Base-by-base conservation (phyloP, 2,329 filamentous ascomycete species). In the Kalmusia sp. region DNA sequence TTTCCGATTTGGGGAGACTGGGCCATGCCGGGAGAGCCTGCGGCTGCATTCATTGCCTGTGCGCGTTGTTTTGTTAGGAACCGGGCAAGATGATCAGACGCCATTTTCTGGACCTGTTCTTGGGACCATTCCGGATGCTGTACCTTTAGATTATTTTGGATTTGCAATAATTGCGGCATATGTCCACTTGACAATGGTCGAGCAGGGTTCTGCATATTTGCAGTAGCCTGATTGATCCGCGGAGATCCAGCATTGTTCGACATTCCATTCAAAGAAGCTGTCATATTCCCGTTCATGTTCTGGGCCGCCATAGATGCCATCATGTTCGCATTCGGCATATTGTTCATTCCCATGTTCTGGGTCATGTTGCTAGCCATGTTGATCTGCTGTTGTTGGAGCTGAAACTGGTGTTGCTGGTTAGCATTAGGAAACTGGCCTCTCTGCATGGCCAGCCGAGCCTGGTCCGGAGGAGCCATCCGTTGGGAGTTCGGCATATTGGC, bases 401-500 rank as follows among this genome's bases (percentile, higher is more conserved):
- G 70, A 51, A 70, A 71, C 40, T 73, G 71, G 39, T 72, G 70
- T 50, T 70, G 69, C 37, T 71, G 67, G 22, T 66, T 70, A 46
- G 62, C 54, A 28, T 65, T 67, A 8, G 63, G 60, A 44, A 68
- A 70, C 47, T 73, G 70, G 28, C 65, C 62, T 47, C 68, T 62
- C 54, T 75, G 73, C 70, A 76, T 75, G 14, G 68, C 67, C 62
- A 75, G 70, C 11, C 72, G 71, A 58, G 74, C 65, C 49, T 74
- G 69, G 39, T 76, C 71, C 12, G 70, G 72, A 55, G 74, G 74
- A 37, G 63, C 65, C 77, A 91, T 82, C 49, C 88, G 83, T 48
- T 84, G 81, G 57, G 88, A 83, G 41, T 75, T 76, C 57, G 78
- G 79, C 72, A 82, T 79, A 28, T 82, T 77, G 14, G 81, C 80